Evolutionary conservation across 305 asterid genomes (phyloP).

Genomic region (Caryopteris hybrid): DNA sequence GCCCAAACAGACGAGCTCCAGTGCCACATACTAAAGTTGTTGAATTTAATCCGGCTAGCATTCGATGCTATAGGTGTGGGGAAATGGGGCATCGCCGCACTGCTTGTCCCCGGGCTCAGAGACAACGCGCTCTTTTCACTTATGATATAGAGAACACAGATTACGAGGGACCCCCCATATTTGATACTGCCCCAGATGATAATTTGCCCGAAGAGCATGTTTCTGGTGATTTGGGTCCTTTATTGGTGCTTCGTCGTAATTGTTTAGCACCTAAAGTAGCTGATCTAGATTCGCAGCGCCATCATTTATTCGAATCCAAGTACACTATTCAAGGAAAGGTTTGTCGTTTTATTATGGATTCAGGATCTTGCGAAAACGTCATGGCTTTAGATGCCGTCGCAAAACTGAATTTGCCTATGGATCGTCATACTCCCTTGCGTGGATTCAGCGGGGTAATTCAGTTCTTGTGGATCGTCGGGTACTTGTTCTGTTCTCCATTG

Average conservation of each 20-base stretch:
- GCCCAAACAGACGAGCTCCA: background rate
- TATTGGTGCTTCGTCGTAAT: background rate
- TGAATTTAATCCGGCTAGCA: too few relatives aligned
- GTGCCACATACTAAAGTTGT: background rate
- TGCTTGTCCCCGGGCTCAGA: background rate
- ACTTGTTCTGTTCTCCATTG: background rate
- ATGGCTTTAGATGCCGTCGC: background rate
- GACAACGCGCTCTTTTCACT: background rate
- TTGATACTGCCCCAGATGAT: background rate
- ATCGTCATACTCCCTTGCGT: background rate
- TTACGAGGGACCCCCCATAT: background rate
- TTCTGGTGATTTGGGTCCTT: background rate
- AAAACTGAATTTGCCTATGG: background rate
- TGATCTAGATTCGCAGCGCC: background rate
- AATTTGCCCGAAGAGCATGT: background rate
- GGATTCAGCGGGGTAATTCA: too few relatives aligned
- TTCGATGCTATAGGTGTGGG: background rate
- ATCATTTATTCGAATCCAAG: background rate
- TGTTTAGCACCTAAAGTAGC: background rate
- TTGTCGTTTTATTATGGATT: too few relatives aligned
- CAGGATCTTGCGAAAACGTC: background rate
- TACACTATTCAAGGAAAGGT: background rate
- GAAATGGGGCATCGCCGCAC: background rate
- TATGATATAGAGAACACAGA: background rate
- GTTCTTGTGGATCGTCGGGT: too few relatives aligned